These are phyloP conservation scores for Hymenotorrendiella dingleyae DNA, from an alignment of 2,329 filamentous ascomycete species.

Conservation along the genomic window DNA sequence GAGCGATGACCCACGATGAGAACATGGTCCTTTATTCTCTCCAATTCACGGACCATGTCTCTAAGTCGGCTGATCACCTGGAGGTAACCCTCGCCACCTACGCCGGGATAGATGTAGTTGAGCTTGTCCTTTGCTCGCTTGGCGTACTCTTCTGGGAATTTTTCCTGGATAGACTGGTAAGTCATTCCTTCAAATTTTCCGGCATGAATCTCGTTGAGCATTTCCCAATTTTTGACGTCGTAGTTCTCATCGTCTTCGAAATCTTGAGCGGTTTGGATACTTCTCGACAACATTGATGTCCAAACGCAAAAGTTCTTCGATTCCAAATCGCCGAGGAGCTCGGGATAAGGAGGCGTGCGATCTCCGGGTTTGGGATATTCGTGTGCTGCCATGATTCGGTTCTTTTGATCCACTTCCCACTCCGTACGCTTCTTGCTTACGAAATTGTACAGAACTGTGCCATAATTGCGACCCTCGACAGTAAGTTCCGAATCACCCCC, in stretches of 20 bases:
- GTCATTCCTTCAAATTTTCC: conserved; percentile 93
- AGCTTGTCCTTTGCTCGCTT: conserved; percentile 82
- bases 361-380: conserved; percentile 83
- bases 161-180: conserved; percentile 79
- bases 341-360: conserved; percentile 89
- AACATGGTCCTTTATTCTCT: conserved; percentile 94
- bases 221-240: conserved; percentile 95
- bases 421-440: conserved; percentile 72
- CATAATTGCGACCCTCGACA: conserved; percentile 73
- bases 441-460: conserved; percentile 72
- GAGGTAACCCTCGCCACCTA: conserved; percentile 92
- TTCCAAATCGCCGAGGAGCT: conserved; percentile 62
- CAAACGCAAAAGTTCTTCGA: conserved; percentile 95
- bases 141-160: conserved; percentile 73
- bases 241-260: conserved; percentile 91
- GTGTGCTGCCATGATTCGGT: conserved; percentile 64
- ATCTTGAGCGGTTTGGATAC: conserved; percentile 78
- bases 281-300: conserved; percentile 94
- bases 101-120: conserved; percentile 91
- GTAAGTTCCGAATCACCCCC: conserved; percentile 86
- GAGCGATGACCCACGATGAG: conserved; percentile 89
- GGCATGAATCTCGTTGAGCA: conserved; percentile 94
- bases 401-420: conserved; percentile 76
- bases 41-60: conserved; percentile 93
- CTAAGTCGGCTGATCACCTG: conserved; percentile 94